These are phyloP conservation scores for Tephrocybe sp. DNA, from an alignment of 768 basidiomycete genomes.

Conservation along the genomic window DNA sequence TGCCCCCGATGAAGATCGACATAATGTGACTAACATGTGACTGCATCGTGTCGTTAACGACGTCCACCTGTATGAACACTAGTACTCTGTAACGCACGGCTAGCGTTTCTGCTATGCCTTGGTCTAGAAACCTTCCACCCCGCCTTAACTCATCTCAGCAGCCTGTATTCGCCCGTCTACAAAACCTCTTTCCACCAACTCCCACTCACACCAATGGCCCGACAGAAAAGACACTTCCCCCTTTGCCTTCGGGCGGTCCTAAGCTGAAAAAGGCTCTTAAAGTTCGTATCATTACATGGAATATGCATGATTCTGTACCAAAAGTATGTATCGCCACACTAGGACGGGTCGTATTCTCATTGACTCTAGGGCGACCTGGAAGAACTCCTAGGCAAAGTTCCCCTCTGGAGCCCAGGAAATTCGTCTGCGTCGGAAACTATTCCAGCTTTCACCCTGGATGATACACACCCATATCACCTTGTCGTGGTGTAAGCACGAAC, in stretches of 20 bases:
- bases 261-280: slow-evolving; percentile 39
- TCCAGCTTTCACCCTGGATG: slow-evolving; percentile 47
- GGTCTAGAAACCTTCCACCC: background rate
- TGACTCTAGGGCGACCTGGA: slow-evolving; percentile 63
- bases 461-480: slow-evolving; percentile 70
- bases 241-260: background rate
- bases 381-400: slow-evolving; percentile 66
- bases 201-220: slow-evolving; percentile 1
- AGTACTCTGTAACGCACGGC: no score
- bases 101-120: no score
- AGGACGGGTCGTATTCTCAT: slow-evolving; percentile 5
- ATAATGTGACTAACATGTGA: no score
- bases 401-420: slow-evolving; percentile 32
- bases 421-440: slow-evolving; percentile 28
- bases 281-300: slow-evolving; percentile 73
- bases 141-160: background rate
- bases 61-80: no score
- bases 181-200: slow-evolving; percentile 16
- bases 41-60: no score
- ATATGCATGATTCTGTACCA: slow-evolving; percentile 82
- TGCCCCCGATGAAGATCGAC: no score
- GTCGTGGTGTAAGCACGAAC: slow-evolving; percentile 62
- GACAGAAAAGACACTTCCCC: slow-evolving; percentile 10
- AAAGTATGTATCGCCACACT: slow-evolving; percentile 43
- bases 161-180: slow-evolving; percentile 15